Base-by-base conservation (phyloP, 2,329 filamentous ascomycete species). In the Calonectria pauciramosa region DNA sequence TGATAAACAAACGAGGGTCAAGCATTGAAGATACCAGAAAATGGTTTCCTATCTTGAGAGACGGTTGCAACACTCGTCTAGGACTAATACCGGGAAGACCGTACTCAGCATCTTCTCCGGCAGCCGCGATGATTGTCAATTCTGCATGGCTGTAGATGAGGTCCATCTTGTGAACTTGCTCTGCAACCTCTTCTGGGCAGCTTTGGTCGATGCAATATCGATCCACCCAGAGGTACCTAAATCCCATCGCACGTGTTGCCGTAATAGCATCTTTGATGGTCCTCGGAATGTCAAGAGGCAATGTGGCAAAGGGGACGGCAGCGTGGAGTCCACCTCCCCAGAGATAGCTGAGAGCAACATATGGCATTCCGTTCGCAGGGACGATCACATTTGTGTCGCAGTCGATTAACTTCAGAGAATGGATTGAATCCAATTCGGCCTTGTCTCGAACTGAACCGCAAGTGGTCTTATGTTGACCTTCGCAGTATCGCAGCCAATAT, bases 71-170 rank as follows among this genome's bases (percentile, higher is more conserved):
- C 14, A 54, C 6, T 3, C n/a, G 32, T 32, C 65, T 54, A 7
- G 49, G 65, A 16, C 47, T 30, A 23, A 68, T 23, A 20, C 65
- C 65, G 18, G 49, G 34, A 23, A 68, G 65, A 9, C 65, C 47
- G 30, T 38, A 30, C 10, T 68, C 65, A 20, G 65, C 14, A 26
- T 38, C 32, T 32, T 16, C 36, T 8, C 63, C 63, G 26, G 38
- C 63, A 49, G 63, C 38, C 44, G 68, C 59, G 36, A 71, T 71
- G 47, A 71, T 71, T 7, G 68, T 56, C 34, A 71, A 54, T n/a
- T 70, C 30, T n/a, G 68, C 68, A 9, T 70, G 54, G 41, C 52
- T 60, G 26, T 70, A 70, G n/a, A 70, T 70, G 16, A 63, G 32
- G 28, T 70, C 41, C 68, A 70, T 70, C 20, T 36, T 38, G 18